Evolutionary conservation across 495 filamentous ascomycete species (phyloP), one percentile per base, ranked within the genome.

Genomic region (Tetracladium marchalianum): DNA sequence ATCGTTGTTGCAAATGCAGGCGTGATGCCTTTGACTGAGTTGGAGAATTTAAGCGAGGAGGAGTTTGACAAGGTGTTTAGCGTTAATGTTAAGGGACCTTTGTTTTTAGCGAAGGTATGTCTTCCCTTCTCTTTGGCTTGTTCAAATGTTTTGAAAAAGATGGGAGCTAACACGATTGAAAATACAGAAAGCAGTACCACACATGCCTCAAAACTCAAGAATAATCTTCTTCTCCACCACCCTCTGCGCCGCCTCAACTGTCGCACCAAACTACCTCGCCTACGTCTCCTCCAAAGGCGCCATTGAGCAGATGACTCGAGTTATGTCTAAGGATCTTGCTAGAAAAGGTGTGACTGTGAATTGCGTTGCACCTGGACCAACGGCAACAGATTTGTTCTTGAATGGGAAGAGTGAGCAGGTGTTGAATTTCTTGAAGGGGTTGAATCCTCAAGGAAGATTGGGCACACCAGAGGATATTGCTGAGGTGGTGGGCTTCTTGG

Each of bases 51-150:
- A 10, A 83, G 67, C 4, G 79, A 82, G 48, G 68, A 57, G 13
- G 69, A 73, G 44, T 89, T 77, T 47, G 82, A 84, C 48, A 52
- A 44, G 9, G 65, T 62, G 3, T 75, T 77, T 47, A 53, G 53
- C 13, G 35, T 82, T 31, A 85, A 85, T 59, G 80, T 85, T 45
- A 85, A 83, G 53, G 82, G 81, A 1, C 75, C 81, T 0, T 75
- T 76, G 40, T 86, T 86, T 50, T 62, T 85, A 12, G 66, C 68
- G 2, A 71, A 83, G 64, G 76, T 76, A 35, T 48, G 65, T 47
- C 35, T 36, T 19, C 24, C 15, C 31, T 19, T 10, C 44, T 31
- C 9, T 16, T 36, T 32, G 4, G 24, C 8, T 31, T 35, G 2
- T 13, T 34, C 10, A 42, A n/a, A n/a, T n/a, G n/a, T n/a, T n/a